Evolutionary conservation across 2,329 filamentous ascomycete species (phyloP).

Genomic region (Paecilomyces dactylethromorphus): DNA sequence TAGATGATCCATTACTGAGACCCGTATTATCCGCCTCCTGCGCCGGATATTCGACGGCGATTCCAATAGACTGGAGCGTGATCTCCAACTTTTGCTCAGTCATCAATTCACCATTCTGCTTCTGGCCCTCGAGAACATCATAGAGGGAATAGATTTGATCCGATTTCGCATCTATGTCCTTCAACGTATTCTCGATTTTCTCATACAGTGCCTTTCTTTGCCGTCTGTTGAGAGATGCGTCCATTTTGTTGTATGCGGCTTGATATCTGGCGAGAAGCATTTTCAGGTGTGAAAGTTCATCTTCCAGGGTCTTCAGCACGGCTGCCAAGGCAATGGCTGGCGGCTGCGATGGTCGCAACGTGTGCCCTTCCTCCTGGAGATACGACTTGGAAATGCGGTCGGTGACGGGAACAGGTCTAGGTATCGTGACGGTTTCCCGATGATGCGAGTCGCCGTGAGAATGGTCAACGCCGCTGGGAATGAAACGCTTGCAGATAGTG

Average conservation of each 20-base stretch:
- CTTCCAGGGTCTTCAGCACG: slow-evolving; percentile 75
- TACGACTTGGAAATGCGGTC: slow-evolving; percentile 38
- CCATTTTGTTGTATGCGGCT: slow-evolving; percentile 57
- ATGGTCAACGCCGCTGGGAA: slow-evolving; percentile 27
- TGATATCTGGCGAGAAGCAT: slow-evolving; percentile 59
- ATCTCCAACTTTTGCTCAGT: slow-evolving; percentile 57
- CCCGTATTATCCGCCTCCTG: slow-evolving; percentile 18
- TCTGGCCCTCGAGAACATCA: slow-evolving; percentile 77
- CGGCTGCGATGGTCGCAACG: slow-evolving; percentile 56
- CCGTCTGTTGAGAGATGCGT: slow-evolving; percentile 60
- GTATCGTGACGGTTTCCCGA: slow-evolving; percentile 36
- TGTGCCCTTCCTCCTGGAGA: slow-evolving; percentile 50
- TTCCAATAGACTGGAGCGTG: slow-evolving; percentile 48
- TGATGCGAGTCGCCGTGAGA: slow-evolving; percentile 6
- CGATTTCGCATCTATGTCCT: slow-evolving; percentile 63
- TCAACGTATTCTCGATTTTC: slow-evolving; percentile 56
- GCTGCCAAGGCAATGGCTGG: slow-evolving; percentile 68
- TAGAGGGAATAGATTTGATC: slow-evolving; percentile 77
- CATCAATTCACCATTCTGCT: slow-evolving; percentile 58
- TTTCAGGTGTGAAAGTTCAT: slow-evolving; percentile 73
- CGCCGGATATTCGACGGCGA: slow-evolving; percentile 18
- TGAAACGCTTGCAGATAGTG: slow-evolving; percentile 47
- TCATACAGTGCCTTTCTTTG: slow-evolving; percentile 56
- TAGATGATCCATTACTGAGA: slow-evolving; percentile 21
- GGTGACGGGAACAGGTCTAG: slow-evolving; percentile 46